Percentiles rank a stretch among this genome's conserved stretches.
phyloP scores from a whole-genome alignment of 73 alveolate species.

The Urostyla sp. region DNA sequence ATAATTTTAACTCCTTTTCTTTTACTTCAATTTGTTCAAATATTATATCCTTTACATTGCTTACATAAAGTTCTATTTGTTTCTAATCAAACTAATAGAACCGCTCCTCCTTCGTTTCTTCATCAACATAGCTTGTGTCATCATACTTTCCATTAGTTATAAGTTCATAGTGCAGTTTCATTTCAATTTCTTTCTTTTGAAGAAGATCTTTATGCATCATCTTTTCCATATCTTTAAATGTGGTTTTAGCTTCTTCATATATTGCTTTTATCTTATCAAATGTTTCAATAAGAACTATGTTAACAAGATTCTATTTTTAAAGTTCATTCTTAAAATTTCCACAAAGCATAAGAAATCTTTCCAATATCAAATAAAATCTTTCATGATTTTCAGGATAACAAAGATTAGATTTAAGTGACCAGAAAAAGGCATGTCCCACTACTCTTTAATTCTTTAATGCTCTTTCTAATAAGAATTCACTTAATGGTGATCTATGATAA shows the following conservation, averaged over 20 bases:
- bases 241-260: too few relatives aligned
- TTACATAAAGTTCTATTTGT: too few relatives aligned
- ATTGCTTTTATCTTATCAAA: background rate
- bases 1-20: too few relatives aligned
- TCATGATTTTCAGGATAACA: constrained; percentile 75
- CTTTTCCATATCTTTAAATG: too few relatives aligned
- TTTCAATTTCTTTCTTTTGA: background rate
- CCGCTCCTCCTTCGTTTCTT: too few relatives aligned
- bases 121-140: too few relatives aligned
- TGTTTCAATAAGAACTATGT: constrained; percentile 16
- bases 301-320: constrained; percentile 19
- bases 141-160: too few relatives aligned
- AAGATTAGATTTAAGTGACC: constrained; percentile 87
- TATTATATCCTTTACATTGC: too few relatives aligned
- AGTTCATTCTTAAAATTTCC: constrained; percentile 65
- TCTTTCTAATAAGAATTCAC: constrained; percentile 84
- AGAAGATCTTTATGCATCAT: background rate
- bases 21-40: too few relatives aligned
- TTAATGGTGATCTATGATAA: constrained; percentile 63
- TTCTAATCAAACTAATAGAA: too few relatives aligned
- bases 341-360: constrained; percentile 82
- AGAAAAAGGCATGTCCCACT: constrained; percentile 93
- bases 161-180: background rate
- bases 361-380: constrained; percentile 83
- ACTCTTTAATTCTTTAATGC: constrained; percentile 81